Conservation (phyloP, 345 rosid species). For the Euphorbia peplus region DNA sequence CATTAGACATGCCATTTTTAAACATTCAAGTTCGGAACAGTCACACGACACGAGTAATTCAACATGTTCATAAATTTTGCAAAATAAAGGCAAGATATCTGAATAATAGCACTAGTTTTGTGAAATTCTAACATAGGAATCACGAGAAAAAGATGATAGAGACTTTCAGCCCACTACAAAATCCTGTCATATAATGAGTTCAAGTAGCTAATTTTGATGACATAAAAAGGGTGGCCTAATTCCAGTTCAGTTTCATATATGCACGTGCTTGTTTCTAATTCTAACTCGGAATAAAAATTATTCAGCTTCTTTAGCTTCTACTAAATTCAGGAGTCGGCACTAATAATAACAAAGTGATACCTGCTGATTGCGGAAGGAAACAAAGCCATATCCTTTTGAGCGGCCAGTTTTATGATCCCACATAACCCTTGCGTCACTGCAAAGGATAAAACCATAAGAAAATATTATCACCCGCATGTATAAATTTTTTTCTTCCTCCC, state of each 20-base stretch:
- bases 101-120: neutral
- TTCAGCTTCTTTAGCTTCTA: neutral
- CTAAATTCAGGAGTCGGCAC: neutral
- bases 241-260: neutral
- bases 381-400: constrained; percentile 33
- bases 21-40: neutral
- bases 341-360: constrained; percentile 8
- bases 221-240: neutral
- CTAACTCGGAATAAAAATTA: neutral
- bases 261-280: neutral
- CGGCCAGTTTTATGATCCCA: constrained; percentile 36
- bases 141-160: neutral
- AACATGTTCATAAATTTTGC: neutral
- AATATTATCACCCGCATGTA: neutral
- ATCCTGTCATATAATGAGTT: neutral
- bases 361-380: constrained; percentile 33
- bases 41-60: neutral
- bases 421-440: constrained; percentile 32
- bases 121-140: neutral
- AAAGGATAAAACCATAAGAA: constrained; percentile 2
- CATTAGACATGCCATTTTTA: neutral
- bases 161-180: neutral
- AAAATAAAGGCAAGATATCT: neutral
- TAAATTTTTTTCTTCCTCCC: neutral
- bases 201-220: neutral